Evolutionary conservation across 2,329 filamentous ascomycete species (phyloP), one percentile per base, ranked within the genome.

Genomic region (Escovopsis sp.): DNA sequence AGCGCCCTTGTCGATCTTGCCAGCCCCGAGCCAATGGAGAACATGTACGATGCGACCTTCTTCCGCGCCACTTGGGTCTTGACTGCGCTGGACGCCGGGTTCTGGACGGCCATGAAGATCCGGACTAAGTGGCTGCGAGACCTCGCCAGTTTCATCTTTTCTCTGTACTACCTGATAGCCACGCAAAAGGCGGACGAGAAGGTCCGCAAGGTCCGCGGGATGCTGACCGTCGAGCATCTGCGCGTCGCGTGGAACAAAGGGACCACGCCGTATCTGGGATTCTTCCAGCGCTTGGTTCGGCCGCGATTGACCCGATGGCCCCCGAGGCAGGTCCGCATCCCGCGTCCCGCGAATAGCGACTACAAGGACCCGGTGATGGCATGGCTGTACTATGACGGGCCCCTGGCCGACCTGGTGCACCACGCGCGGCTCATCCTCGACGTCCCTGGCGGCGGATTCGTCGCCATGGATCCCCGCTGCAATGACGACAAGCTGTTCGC

Each of bases 81-180:
- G 35, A 98, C 90, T 0, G 90, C 86, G 0, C 61, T 98, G 41
- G 90, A 98, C 49, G 90, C 90, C 5, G 90, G 90, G 2, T 98
- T 94, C 57, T 98, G 90, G 90, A 94, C 86, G 0, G 90, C 90
- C 25, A 98, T 98, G 90, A 79, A 76, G 48, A 87, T 98, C 43
- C 73, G 72, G 33, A 54, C 54, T 35, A 86, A 81, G 48, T 87
- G 82, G 74, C 46, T 94, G 29, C 70, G 86, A 27, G 87, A 96
- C 53, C 52, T 94, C 12, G 73, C 81, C 9, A 86, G 84, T 51
- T 66, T 96, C 15, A 63, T 84, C 32, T 96, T 94, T 56, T 83
- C 83, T 1, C 53, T 80, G 10, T 98, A 94, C 58, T 98, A 98
- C 54, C 66, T 98, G 43, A 71, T 96, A 36, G 85, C 87, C 12